Percentiles rank a stretch among this genome's conserved stretches.
phyloP scores from a whole-genome alignment of 2,329 filamentous ascomycete genomes.

The Rhinocladiella mackenziei region DNA sequence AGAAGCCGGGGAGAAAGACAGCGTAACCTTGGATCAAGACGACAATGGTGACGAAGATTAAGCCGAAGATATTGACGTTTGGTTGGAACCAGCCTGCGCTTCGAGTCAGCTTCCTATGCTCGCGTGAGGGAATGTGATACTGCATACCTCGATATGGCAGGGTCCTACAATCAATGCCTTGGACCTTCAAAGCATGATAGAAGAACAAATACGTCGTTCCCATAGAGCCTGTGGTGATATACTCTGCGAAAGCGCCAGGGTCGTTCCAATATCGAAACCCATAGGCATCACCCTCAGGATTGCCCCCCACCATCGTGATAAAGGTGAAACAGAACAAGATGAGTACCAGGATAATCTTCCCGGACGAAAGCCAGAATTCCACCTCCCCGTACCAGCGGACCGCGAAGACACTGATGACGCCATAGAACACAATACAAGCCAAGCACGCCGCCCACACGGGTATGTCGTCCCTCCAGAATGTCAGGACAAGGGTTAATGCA shows the following conservation, averaged over 20 bases:
- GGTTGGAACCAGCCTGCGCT: slow-evolving; percentile 57
- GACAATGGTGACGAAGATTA: slow-evolving; percentile 62
- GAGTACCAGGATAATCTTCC: slow-evolving; percentile 65
- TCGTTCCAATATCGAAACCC: slow-evolving; percentile 62
- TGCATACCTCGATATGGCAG: slow-evolving; percentile 63
- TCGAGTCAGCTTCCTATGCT: slow-evolving; percentile 58
- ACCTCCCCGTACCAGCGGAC: slow-evolving; percentile 68
- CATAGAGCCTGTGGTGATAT: slow-evolving; percentile 63
- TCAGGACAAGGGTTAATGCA: slow-evolving; percentile 39
- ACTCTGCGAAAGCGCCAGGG: slow-evolving; percentile 55
- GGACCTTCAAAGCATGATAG: slow-evolving; percentile 60
- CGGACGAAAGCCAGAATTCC: slow-evolving; percentile 64
- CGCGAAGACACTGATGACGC: slow-evolving; percentile 62
- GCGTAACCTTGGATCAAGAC: slow-evolving; percentile 67
- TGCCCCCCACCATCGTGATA: slow-evolving; percentile 74
- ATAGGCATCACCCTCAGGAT: slow-evolving; percentile 63
- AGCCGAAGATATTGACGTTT: too few species aligned
- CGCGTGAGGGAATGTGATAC: slow-evolving; percentile 52
- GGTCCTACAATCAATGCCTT: slow-evolving; percentile 62
- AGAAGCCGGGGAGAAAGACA: slow-evolving; percentile 63
- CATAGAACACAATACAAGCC: slow-evolving; percentile 28
- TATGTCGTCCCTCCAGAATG: slow-evolving; percentile 38
- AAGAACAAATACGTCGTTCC: slow-evolving; percentile 67
- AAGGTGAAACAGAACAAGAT: slow-evolving; percentile 70
- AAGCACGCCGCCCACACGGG: slow-evolving; percentile 35